A percentile compares a stretch with the other conserved stretches of the same genome.
Evolutionary conservation across 805 yeast genomes (phyloP).

Genomic region (Ogataea glucozyma): DNA sequence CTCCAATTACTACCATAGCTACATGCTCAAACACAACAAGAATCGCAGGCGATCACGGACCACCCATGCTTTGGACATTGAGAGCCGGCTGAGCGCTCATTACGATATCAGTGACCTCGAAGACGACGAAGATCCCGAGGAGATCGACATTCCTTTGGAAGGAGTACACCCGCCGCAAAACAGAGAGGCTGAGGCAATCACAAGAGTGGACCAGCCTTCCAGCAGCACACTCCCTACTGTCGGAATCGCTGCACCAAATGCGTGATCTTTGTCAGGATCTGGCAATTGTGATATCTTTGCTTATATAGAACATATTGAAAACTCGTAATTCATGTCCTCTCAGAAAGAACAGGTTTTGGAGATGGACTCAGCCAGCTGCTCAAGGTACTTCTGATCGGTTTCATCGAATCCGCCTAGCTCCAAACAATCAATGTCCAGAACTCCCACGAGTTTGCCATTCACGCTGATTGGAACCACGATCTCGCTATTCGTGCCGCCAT

Average conservation of each 20-base stretch:
- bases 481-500: conserved; percentile 91
- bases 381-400: conserved; percentile 59
- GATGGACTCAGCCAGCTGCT: conserved; percentile 54
- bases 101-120: conserved; percentile 21
- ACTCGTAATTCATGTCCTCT: too few species aligned
- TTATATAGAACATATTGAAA: background rate
- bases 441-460: conserved; percentile 58
- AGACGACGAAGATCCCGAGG: conserved; percentile 17
- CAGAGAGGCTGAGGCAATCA: background rate
- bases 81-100: conserved; percentile 17
- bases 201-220: background rate
- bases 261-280: background rate
- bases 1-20: conserved; percentile 22
- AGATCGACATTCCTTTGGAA: conserved; percentile 18
- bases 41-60: conserved; percentile 12
- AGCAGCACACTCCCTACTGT: background rate
- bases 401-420: conserved; percentile 65
- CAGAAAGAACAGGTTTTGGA: conserved; percentile 45
- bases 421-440: conserved; percentile 83
- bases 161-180: background rate
- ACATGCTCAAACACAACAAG: conserved; percentile 11
- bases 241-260: background rate
- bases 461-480: conserved; percentile 78
- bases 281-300: background rate
- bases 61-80: conserved; percentile 12